Base-by-base conservation (phyloP, 805 yeast genomes). In the Zygosaccharomyces lentus region DNA sequence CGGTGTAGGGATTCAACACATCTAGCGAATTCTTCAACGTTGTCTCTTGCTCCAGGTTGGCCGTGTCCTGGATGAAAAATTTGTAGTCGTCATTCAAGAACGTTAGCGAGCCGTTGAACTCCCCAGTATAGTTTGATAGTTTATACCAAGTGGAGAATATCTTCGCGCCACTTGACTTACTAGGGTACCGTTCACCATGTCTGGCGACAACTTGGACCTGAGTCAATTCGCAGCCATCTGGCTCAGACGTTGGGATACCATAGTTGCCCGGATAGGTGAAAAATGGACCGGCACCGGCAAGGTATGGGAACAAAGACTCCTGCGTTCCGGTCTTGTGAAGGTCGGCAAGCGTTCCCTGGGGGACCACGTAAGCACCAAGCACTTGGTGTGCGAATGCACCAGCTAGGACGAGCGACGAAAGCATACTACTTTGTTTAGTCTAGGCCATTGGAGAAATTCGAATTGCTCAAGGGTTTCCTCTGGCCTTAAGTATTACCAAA, bases 171-270 rank as follows among this genome's bases (percentile, higher is more conserved):
- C 69, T 66, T 2, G n/a, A n/a, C n/a, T 55, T 61, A 2, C 84
- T 75, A 3, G 87, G 88, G 57, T 72, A 84, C 52, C 95, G 70
- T 62, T 86, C 93, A 16, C 91, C 95, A 58, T 87, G 95, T 58
- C 95, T 75, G 54, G 81, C 80, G 43, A 84, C 66, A 16, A 84
- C 65, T 53, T 83, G 88, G 7, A 83, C 87, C 62, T 84, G 91
- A 54, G 77, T 78, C 45, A 81, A 69, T 4, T 63, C 56, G 62
- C 86, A 81, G 7, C 62, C 68, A 10, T 43, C 51, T 23, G 84
- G 82, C 1, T 69, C 52, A 7, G 67, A 76, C 15, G 71, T 60
- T n/a, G 75, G 65, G 32, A 81, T 72, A 2, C 84, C 85, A 54
- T 62, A 76, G 1, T 84, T 84, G 2, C 67, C 63, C 10, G 62